These are phyloP conservation scores for Microsporum canis DNA, from an alignment of 2,329 filamentous ascomycete species.

Conservation along the genomic window DNA sequence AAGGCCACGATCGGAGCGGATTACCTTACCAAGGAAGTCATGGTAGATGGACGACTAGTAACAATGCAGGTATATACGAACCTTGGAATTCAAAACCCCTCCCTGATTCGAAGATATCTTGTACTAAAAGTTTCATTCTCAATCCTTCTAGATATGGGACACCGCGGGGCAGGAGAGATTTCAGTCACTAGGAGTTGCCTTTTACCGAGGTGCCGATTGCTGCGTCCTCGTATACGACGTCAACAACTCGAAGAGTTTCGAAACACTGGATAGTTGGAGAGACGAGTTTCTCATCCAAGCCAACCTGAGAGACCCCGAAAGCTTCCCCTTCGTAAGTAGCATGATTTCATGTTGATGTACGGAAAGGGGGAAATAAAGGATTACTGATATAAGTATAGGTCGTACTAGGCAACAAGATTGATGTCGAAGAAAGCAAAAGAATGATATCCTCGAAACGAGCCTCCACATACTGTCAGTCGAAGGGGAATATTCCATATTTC, in stretches of 20 bases:
- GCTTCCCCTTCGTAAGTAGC: slow-evolving; percentile 80
- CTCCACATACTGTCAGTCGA: slow-evolving; percentile 94
- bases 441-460: slow-evolving; percentile 94
- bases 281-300: slow-evolving; percentile 98
- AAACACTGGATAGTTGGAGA: slow-evolving; percentile 94
- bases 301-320: slow-evolving; percentile 89
- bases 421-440: slow-evolving; percentile 94
- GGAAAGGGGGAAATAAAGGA: neutral
- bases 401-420: slow-evolving; percentile 97
- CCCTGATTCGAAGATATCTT: neutral
- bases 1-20: slow-evolving; percentile 98
- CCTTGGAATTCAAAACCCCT: neutral
- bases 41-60: slow-evolving; percentile 92
- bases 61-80: slow-evolving; percentile 73
- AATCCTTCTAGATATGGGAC: slow-evolving; percentile 75
- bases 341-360: neutral
- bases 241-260: slow-evolving; percentile 98
- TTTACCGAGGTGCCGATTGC: slow-evolving; percentile 98
- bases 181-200: slow-evolving; percentile 98
- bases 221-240: slow-evolving; percentile 99
- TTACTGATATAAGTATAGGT: slow-evolving; percentile 44
- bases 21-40: slow-evolving; percentile 94
- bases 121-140: neutral
- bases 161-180: slow-evolving; percentile 97
- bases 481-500: slow-evolving; percentile 95